Percentiles rank a stretch among this genome's conserved stretches.
phyloP scores from a whole-genome alignment of 2,329 filamentous ascomycete genomes.

The Fusarium redolens region DNA sequence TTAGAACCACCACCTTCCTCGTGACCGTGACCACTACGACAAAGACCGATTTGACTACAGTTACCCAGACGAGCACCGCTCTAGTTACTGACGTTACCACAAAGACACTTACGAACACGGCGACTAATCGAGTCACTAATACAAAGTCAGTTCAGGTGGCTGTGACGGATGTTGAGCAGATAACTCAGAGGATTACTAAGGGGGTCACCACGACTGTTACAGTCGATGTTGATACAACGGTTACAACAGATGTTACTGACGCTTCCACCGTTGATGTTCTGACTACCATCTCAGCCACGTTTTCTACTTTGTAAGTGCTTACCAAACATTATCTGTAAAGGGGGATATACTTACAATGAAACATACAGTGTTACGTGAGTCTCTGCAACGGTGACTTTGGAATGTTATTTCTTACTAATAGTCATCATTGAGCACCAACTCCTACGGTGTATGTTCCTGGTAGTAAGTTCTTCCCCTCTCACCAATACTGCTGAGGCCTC shows the following conservation, averaged over 20 bases:
- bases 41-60: background rate
- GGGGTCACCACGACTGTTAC: background rate
- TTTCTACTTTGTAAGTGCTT: background rate
- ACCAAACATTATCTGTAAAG: accelerated
- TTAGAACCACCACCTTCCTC: background rate
- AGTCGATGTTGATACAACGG: accelerated
- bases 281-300: background rate
- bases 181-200: background rate
- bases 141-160: background rate
- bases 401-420: background rate
- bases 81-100: background rate
- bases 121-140: accelerated
- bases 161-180: background rate
- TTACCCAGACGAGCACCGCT: background rate
- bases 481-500: accelerated
- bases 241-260: background rate
- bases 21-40: background rate
- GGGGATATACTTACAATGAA: background rate
- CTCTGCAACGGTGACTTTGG: accelerated
- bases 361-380: background rate
- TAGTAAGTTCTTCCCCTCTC: background rate
- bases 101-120: accelerated
- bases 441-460: background rate
- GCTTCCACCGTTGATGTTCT: background rate
- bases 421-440: background rate